Evolutionary conservation across 345 rosid genomes (phyloP).

Genomic region (Triadica sebifera): DNA sequence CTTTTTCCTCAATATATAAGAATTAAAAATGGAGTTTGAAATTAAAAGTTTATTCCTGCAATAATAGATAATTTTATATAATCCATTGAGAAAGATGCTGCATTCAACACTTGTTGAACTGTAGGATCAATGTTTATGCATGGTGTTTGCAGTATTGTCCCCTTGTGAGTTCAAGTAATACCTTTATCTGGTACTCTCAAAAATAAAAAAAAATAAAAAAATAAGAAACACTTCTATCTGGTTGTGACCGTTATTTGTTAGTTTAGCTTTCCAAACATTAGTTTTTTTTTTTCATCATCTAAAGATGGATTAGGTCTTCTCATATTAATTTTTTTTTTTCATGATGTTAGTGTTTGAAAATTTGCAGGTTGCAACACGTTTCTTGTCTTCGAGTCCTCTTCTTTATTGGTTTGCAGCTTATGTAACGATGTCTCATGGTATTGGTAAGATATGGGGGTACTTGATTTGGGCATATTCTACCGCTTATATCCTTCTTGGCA

Average conservation of each 20-base stretch:
- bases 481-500: conserved; percentile 79
- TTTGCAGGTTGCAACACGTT: conserved; percentile 81
- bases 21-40: too few relatives aligned
- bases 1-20: too few relatives aligned
- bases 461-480: conserved; percentile 63
- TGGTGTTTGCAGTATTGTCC: neutral
- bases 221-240: neutral
- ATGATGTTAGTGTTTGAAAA: conserved; percentile 2
- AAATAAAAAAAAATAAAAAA: too few relatives aligned
- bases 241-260: neutral
- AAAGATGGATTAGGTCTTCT: neutral
- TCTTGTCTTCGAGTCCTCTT: conserved; percentile 83
- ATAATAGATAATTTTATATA: neutral
- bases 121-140: neutral
- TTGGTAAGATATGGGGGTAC: conserved; percentile 52
- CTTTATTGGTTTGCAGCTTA: conserved; percentile 86
- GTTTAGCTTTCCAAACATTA: neutral
- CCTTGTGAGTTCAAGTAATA: too few relatives aligned
- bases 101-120: neutral
- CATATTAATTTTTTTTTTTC: neutral
- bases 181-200: too few relatives aligned
- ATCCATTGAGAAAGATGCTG: neutral
- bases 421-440: conserved; percentile 36
- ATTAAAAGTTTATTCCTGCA: neutral
- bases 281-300: neutral